phyloP scores from a whole-genome alignment of 2,329 filamentous ascomycete genomes.

The Penicillium corylophilum region DNA sequence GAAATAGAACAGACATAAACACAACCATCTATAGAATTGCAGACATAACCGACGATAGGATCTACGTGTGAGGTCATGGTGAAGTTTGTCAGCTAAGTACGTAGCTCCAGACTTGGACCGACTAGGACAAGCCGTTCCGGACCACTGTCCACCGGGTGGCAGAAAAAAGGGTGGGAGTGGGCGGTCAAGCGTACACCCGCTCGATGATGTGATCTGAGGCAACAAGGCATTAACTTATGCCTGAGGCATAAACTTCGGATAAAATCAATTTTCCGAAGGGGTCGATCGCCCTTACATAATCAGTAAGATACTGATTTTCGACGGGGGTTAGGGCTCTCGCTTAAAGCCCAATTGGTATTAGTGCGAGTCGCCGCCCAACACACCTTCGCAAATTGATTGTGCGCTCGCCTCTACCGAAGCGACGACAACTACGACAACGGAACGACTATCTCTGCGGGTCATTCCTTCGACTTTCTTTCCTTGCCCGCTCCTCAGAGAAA shows the following conservation, averaged over 20 bases:
- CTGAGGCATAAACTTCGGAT: neutral
- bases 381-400: slow-evolving; percentile 42
- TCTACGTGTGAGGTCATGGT: slow-evolving; percentile 20
- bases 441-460: slow-evolving; percentile 40
- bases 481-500: slow-evolving; percentile 44
- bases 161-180: slow-evolving; percentile 5
- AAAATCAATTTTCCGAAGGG: neutral
- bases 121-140: slow-evolving; percentile 22
- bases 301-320: slow-evolving; percentile 40
- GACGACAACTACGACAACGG: slow-evolving; percentile 45
- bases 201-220: slow-evolving; percentile 14
- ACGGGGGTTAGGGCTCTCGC: too few species aligned
- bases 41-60: neutral
- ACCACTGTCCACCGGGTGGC: slow-evolving; percentile 33
- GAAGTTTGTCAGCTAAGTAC: slow-evolving; percentile 25
- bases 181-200: slow-evolving; percentile 4
- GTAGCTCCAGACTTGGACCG: slow-evolving; percentile 10
- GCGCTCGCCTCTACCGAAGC: slow-evolving; percentile 39
- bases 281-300: slow-evolving; percentile 39
- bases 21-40: neutral
- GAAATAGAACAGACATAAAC: neutral
- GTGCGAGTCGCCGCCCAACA: slow-evolving; percentile 34
- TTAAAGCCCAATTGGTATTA: slow-evolving; percentile 38
- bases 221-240: neutral
- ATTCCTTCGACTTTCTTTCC: slow-evolving; percentile 43